A percentile compares a stretch with the other conserved stretches of the same genome.
Conservation (phyloP, 2,329 filamentous ascomycete species). For the Trichoderma hamatum region DNA sequence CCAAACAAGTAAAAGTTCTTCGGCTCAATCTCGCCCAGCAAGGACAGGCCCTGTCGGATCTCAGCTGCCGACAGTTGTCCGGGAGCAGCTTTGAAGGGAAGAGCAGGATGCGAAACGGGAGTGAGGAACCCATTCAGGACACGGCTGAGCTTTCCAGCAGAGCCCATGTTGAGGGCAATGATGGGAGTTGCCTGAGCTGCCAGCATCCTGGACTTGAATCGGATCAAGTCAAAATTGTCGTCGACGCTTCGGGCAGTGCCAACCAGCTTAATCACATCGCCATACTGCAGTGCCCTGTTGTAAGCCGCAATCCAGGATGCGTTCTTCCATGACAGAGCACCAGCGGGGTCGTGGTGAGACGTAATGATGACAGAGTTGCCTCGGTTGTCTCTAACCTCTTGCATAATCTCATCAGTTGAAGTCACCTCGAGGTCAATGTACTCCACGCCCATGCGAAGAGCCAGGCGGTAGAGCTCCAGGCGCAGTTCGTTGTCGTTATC, state of each 20-base stretch:
- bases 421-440: conserved; percentile 94
- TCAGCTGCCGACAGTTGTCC: conserved; percentile 90
- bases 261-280: conserved; percentile 92
- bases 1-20: conserved; percentile 88
- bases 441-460: conserved; percentile 82
- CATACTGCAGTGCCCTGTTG: conserved; percentile 86
- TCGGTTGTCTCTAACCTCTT: conserved; percentile 66
- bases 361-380: conserved; percentile 83
- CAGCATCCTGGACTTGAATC: conserved; percentile 78
- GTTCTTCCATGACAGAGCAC: conserved; percentile 81
- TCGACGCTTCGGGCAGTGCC: conserved; percentile 75
- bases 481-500: conserved; percentile 74
- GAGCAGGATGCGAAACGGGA: conserved; percentile 82
- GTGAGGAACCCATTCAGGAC: conserved; percentile 93
- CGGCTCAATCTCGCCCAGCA: conserved; percentile 76
- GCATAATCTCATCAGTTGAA: conserved; percentile 75
- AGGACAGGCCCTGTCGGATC: conserved; percentile 75
- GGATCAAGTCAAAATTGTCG: conserved; percentile 83
- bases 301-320: conserved; percentile 91
- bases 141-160: conserved; percentile 82
- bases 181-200: conserved; percentile 76
- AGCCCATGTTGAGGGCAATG: conserved; percentile 96
- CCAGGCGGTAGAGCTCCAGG: conserved; percentile 73
- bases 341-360: conserved; percentile 88
- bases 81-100: conserved; percentile 93